A percentile compares a stretch with the other conserved stretches of the same genome.
These are phyloP conservation scores for Obelidium mucronatum DNA, from an alignment of 192 early-diverging fungal genomes.

Conservation along the genomic window DNA sequence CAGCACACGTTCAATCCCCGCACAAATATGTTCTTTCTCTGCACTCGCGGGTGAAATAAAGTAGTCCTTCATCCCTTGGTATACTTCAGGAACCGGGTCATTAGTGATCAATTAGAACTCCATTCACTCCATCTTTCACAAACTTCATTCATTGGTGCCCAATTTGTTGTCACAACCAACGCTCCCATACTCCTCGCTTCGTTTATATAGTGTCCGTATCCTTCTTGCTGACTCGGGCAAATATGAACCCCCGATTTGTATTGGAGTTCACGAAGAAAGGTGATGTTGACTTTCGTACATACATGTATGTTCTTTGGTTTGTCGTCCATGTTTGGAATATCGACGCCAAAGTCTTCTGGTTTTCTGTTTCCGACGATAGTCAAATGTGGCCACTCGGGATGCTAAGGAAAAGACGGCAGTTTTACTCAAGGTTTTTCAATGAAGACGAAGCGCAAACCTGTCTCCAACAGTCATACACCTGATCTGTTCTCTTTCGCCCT, in stretches of 20 bases:
- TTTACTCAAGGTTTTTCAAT: too few relatives aligned
- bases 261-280: background rate
- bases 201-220: constrained; percentile 34
- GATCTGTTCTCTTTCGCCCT: constrained; percentile 12
- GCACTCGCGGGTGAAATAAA: background rate
- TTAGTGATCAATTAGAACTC: background rate
- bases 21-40: background rate
- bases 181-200: constrained; percentile 4
- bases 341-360: background rate
- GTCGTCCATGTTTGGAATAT: background rate
- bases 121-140: constrained; percentile 5
- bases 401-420: too few relatives aligned
- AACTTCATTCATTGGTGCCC: constrained; percentile 29
- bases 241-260: background rate
- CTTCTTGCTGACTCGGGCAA: background rate
- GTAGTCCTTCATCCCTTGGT: background rate
- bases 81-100: background rate
- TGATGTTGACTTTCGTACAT: background rate
- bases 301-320: constrained; percentile 7
- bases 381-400: constrained; percentile 16
- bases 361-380: background rate
- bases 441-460: too few relatives aligned
- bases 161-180: constrained; percentile 18
- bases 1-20: background rate
- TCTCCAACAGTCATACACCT: constrained; percentile 12